Conservation (phyloP, 1,284 basidiomycete genomes). For the Kalmanozyma brasiliensis region DNA sequence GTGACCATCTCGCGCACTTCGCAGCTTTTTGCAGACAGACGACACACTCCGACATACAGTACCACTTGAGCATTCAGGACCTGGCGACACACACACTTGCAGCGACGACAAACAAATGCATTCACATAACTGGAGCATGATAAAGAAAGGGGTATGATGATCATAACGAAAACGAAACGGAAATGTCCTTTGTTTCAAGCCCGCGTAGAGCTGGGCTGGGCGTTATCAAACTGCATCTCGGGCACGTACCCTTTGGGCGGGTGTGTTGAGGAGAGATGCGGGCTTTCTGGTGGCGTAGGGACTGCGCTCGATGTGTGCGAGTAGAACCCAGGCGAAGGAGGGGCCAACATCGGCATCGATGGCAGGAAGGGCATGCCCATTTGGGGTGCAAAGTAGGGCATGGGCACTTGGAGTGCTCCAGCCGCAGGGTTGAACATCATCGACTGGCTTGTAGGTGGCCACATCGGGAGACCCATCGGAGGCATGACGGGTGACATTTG, state of each 20-base stretch:
- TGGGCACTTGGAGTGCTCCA: constrained; percentile 18
- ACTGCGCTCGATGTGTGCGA: constrained; percentile 24
- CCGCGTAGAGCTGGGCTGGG: background rate
- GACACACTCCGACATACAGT: too few species aligned
- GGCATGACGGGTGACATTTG: constrained; percentile 6
- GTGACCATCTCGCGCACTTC: too few species aligned
- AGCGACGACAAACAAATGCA: too few species aligned
- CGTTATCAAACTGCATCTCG: constrained; percentile 3
- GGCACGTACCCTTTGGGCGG: constrained; percentile 11
- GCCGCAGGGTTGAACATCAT: constrained; percentile 18
- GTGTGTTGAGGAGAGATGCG: constrained; percentile 8
- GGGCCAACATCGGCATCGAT: constrained; percentile 35
- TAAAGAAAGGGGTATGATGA: too few species aligned
- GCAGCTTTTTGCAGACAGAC: too few species aligned
- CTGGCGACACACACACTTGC: too few species aligned
- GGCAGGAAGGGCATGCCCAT: constrained; percentile 17
- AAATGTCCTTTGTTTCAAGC: constrained; percentile 4
- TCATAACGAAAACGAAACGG: background rate
- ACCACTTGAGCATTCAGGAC: too few species aligned
- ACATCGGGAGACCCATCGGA: constrained; percentile 11
- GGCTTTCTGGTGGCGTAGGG: constrained; percentile 43
- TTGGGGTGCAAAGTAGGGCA: constrained; percentile 21
- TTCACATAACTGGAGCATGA: too few species aligned
- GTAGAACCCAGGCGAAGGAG: constrained; percentile 33
- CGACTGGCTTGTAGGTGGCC: constrained; percentile 7